Base-by-base conservation (phyloP, 192 early-diverging fungal species). In the Oehlia diaphana region DNA sequence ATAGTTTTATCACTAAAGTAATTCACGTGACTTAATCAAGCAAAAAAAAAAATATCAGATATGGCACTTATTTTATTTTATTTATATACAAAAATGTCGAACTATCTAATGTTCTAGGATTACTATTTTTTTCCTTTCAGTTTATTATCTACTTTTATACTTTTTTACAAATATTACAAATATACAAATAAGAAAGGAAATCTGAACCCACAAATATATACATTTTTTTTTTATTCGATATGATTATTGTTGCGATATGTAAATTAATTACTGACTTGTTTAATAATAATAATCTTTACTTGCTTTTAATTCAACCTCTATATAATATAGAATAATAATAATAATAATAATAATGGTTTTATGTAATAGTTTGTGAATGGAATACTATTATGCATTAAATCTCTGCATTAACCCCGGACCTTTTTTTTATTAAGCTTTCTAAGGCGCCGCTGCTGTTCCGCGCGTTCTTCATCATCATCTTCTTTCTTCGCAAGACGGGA, bases 381-480 rank as follows among this genome's bases (percentile, higher is more conserved):
- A 58, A 7, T 19, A 31, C 16, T 58, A 7, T 44, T 44, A 9
- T 16, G 50, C 49, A 50, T 58, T 58, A 58, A 58, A 19, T 58
- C 14, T 12, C 16, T 5, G 16, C 13, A 53, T 14, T 4, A 53
- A 16, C 16, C 16, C 16, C 16, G 16, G 3, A 19, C 28, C 14
- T 66, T 66, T 26, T 66, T 66, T 4, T 9, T 42, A n/a, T 70
- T 70, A 1, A 33, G 10, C 21, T 70, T 70, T n/a, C 21, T 33
- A 19, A 70, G 7, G 10, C 68, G 68, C 12, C 68, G 16, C 44
- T 44, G 68, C 3, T 70, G 68, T 21, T 70, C 68, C 8, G 33
- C 19, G 14, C 68, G 68, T 70, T 70, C 68, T 70, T 70, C 35
- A 14, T 70, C 68, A 10, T 70, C 68, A 42, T 70, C 68, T 44